Evolutionary conservation across 805 yeast genomes (phyloP), one percentile per base, ranked within the genome.

Genomic region (Hanseniaspora vineae): DNA sequence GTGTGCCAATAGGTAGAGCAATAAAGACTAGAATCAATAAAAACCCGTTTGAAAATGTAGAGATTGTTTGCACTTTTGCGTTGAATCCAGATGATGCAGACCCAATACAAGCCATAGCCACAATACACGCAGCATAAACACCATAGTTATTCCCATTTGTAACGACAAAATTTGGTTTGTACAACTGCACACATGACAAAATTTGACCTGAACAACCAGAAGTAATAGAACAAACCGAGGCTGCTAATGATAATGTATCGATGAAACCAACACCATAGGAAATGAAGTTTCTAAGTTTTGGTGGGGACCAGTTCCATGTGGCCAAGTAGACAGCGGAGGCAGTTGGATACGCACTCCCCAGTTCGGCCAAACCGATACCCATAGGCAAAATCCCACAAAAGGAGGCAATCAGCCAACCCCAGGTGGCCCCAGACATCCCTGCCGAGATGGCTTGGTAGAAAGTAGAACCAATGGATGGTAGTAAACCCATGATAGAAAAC

Each of bases 301-400:
- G 70, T 1, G 81, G 84, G 18, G 84, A 78, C 57, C 74, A 78
- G 56, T 75, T 69, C 59, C 67, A 75, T 1, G 81, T 73, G 74
- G 78, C 76, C 61, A 71, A 75, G 54, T 77, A 80, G 19, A 80
- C 66, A 17, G 85, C 85, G 44, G 85, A 85, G 18, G 79, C 71
- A 1, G 84, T 79, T 18, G 86, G 85, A 55, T 76, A 71, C 1
- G 83, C 71, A 12, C 79, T 71, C 1, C 79, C 81, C 51, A 78
- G 60, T 53, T 77, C 78, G 6, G 81, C 65, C 76, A 80, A 70
- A 8, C 79, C 67, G 11, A 70, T 48, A 17, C 83, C 84, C 11
- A 76, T 69, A 9, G 66, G 55, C 49, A 77, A 55, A 44, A 79
- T 75, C 53, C 78, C 74, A 6, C 68, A 45, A 14, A 49, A 39